Evolutionary conservation across 306 rosid genomes (phyloP).

Genomic region (Vigna radiata): DNA sequence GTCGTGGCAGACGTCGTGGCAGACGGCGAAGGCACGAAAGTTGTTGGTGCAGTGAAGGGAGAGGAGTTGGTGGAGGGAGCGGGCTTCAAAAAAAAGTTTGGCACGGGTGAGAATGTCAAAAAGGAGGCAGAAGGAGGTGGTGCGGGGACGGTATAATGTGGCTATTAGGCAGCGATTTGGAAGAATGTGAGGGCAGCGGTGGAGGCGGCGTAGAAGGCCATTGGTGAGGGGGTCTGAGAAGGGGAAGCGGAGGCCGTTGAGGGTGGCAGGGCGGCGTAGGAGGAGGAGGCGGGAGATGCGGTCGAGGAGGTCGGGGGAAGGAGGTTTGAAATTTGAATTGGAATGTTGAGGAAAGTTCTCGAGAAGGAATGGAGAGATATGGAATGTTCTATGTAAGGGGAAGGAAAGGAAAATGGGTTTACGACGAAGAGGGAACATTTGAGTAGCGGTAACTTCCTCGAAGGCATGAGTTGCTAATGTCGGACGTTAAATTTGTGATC

Average conservation of each 20-base stretch:
- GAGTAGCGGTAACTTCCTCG: neutral
- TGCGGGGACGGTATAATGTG: slow-evolving; percentile 63
- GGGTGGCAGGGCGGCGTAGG: slow-evolving; percentile 67
- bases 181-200: slow-evolving; percentile 71
- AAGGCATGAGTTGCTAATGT: neutral
- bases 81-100: slow-evolving; percentile 61
- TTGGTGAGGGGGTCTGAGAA: slow-evolving; percentile 72
- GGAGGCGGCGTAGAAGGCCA: slow-evolving; percentile 72
- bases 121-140: slow-evolving; percentile 64
- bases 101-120: slow-evolving; percentile 76
- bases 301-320: slow-evolving; percentile 52
- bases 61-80: slow-evolving; percentile 52
- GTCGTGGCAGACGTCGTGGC: slow-evolving; percentile 62
- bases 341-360: neutral
- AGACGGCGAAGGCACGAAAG: slow-evolving; percentile 47
- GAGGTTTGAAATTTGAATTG: slow-evolving; percentile 34
- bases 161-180: slow-evolving; percentile 57
- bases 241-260: slow-evolving; percentile 53
- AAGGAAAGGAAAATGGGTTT: neutral
- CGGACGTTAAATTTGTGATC: neutral
- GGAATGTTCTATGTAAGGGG: neutral
- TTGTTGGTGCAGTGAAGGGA: slow-evolving; percentile 57
- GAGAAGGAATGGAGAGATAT: slow-evolving; percentile 42
- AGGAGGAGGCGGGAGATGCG: slow-evolving; percentile 76
- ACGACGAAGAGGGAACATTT: neutral